A percentile compares a stretch with the other conserved stretches of the same genome.
phyloP scores from a whole-genome alignment of 1,139 yeast genomes.

The Blastobotrys raffinosifermentans region DNA sequence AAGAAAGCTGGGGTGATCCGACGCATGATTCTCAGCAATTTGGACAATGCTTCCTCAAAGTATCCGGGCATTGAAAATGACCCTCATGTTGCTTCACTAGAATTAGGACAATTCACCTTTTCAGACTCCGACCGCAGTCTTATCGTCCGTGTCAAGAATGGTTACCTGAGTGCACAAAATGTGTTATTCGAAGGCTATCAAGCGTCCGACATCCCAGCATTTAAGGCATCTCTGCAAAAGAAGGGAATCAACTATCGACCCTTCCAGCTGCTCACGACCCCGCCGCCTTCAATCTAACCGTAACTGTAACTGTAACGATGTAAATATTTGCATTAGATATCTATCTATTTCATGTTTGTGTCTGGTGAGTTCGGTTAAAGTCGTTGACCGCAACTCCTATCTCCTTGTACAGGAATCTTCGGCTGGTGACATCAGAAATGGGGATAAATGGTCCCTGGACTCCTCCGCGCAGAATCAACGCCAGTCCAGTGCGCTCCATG shows the following conservation, averaged over 20 bases:
- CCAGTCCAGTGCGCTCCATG: conserved; percentile 75
- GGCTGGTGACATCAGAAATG: conserved; percentile 58
- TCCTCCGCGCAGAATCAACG: conserved; percentile 53
- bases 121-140: neutral
- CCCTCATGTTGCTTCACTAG: neutral
- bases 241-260: neutral
- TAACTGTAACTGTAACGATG: too few relatives aligned
- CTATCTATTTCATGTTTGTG: too few relatives aligned
- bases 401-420: conserved; percentile 62
- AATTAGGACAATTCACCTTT: neutral
- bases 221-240: neutral
- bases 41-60: conserved; percentile 6
- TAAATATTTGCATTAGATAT: too few relatives aligned
- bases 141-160: neutral
- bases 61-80: neutral
- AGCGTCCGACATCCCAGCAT: neutral
- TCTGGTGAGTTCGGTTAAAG: conserved; percentile 45
- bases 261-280: neutral
- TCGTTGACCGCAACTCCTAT: conserved; percentile 79
- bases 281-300: conserved; percentile 1
- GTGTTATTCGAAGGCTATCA: conserved; percentile 1
- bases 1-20: neutral
- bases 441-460: conserved; percentile 75
- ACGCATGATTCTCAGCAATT: conserved; percentile 6
- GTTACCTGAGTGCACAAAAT: neutral